Base-by-base conservation (phyloP, 2,329 filamentous ascomycete genomes). In the Amphichorda felina region DNA sequence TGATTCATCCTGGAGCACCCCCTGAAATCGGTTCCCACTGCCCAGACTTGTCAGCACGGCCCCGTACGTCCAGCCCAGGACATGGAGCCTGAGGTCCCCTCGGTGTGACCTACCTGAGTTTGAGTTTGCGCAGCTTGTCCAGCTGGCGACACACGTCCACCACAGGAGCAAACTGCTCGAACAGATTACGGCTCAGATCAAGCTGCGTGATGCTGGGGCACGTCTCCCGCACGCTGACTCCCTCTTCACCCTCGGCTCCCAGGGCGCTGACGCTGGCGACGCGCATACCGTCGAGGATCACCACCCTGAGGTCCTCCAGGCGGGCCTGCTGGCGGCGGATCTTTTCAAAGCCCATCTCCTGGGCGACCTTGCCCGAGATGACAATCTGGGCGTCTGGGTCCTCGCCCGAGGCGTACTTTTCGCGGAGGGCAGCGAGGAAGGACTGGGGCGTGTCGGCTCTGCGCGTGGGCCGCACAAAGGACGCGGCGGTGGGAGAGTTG, bases 321-420 rank as follows among this genome's bases (percentile, higher is more conserved):
- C 81, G 67, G 45, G 87, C 81, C 49, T 93, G 78, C 57, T 88
- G 76, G 44, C 72, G 72, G 30, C 82, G 75, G 45, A 95, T 85
- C 65, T 95, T 95, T 46, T 94, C 87, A 47, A 96, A 96, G 21
- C 91, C 91, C 24, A 96, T 75, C 60, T 96, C 89, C 60, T 96
- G 82, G 5, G 85, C 89, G 14, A 88, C 72, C 59, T 96, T 96
- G 26, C 58, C 83, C 60, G 66, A 94, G 68, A 68, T 80, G 37
- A 67, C 61, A 42, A 94, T 81, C 33, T 74, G 66, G 2, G 49
- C 46, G 8, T 47, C 51, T 6, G 49, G 40, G 9, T 24, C 16
- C 8, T 29, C 28, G 5, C 14, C 29, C 15, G 24, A 29, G 8
- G 39, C 54, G 38, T 79, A 98, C 61, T 95, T 98, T 47, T 78